Percentiles rank a stretch among this genome's conserved stretches.
Conservation (phyloP, 768 basidiomycete genomes). For the Candolleomyces efflorescens region DNA sequence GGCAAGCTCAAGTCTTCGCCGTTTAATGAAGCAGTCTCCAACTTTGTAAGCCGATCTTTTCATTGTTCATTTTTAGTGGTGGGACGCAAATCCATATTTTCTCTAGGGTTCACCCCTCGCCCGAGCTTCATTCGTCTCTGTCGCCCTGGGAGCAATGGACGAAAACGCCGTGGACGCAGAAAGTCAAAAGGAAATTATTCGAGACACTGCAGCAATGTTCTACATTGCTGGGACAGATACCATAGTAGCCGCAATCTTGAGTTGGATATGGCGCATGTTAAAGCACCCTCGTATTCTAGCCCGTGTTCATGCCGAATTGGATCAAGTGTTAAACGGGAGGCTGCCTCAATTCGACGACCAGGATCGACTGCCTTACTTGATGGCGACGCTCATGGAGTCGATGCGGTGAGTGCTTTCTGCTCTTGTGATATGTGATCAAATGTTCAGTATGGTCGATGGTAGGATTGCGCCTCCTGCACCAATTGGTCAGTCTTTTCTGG, state of each 20-base stretch:
- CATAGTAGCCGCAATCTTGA: conserved; percentile 20
- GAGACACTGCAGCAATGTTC: conserved; percentile 39
- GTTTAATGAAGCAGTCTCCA: conserved; percentile 4
- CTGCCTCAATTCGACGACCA: conserved; percentile 36
- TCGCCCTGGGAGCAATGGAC: background rate
- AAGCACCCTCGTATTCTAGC: conserved; percentile 33
- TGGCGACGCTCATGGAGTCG: conserved; percentile 33
- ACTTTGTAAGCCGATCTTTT: conserved; percentile 3
- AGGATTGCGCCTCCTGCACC: too few species aligned
- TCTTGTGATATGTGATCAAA: too few species aligned
- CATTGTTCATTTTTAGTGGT: background rate
- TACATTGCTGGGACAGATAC: conserved; percentile 26
- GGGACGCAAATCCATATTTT: too few species aligned
- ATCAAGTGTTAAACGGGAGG: conserved; percentile 27
- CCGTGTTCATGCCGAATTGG: conserved; percentile 35
- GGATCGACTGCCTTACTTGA: conserved; percentile 32
- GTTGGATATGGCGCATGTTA: conserved; percentile 36
- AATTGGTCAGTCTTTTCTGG: too few species aligned
- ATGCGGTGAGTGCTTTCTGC: conserved; percentile 14
- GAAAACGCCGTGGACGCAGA: background rate
- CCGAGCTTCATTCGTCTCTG: conserved; percentile 7
- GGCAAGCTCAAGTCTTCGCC: background rate
- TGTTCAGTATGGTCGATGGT: too few species aligned
- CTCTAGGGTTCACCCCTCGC: background rate
- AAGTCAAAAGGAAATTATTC: conserved; percentile 19